A percentile compares a stretch with the other conserved stretches of the same genome.
phyloP scores from a whole-genome alignment of 2,329 filamentous ascomycete genomes.

The Nemania abortiva region DNA sequence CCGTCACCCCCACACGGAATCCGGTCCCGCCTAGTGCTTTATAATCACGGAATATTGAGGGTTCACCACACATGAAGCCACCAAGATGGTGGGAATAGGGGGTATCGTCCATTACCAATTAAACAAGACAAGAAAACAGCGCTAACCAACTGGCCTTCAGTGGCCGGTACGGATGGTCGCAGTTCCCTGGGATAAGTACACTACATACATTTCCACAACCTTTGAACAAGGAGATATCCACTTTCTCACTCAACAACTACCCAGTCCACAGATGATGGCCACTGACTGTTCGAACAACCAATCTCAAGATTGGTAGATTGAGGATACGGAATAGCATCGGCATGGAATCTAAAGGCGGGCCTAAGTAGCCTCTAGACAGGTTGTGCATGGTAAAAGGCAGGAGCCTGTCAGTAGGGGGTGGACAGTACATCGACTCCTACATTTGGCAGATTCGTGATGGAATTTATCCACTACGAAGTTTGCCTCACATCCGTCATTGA shows the following conservation, averaged over 20 bases:
- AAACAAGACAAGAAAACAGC: constrained; percentile 24
- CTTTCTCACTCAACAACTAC: constrained; percentile 11
- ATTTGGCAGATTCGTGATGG: background rate
- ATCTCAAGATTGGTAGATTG: constrained; percentile 3
- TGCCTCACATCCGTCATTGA: constrained; percentile 50
- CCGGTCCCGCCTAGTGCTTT: background rate
- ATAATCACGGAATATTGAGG: background rate
- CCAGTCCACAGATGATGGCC: constrained; percentile 1
- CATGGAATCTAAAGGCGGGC: background rate
- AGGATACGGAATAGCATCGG: constrained; percentile 8
- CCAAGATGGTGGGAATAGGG: constrained; percentile 26
- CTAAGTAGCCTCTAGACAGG: background rate
- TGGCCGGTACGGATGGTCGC: constrained; percentile 7
- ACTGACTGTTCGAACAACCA: constrained; percentile 6
- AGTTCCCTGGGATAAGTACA: constrained; percentile 4
- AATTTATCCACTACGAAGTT: constrained; percentile 34
- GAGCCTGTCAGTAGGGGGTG: background rate
- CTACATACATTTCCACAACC: constrained; percentile 23
- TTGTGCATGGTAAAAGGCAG: background rate
- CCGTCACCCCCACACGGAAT: constrained; percentile 10
- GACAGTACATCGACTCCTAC: background rate
- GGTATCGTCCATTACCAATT: constrained; percentile 42
- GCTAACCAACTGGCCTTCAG: constrained; percentile 12
- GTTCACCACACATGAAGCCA: background rate
- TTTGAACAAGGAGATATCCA: constrained; percentile 2